These are phyloP conservation scores for Oidiodendron maius DNA, from an alignment of 495 filamentous ascomycete species.

Conservation along the genomic window DNA sequence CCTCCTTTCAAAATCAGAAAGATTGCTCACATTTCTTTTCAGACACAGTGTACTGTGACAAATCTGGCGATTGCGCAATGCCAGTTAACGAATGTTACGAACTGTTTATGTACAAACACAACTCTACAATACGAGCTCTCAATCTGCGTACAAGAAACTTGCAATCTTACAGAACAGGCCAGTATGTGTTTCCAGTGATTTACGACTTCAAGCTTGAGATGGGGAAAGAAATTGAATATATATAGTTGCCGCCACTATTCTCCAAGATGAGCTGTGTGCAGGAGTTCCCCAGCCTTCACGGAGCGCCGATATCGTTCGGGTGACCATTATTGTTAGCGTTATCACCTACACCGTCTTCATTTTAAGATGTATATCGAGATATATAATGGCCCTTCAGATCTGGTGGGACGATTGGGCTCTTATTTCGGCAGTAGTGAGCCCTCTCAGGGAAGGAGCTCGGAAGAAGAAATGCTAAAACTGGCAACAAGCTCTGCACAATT, in stretches of 20 bases:
- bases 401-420: constrained; percentile 15
- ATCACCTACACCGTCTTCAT: constrained; percentile 7
- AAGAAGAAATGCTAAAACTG: background rate
- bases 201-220: background rate
- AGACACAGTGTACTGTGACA: constrained; percentile 2
- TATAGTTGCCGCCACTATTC: constrained; percentile 1
- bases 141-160: background rate
- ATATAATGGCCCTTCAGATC: background rate
- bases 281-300: constrained; percentile 8
- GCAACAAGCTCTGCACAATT: background rate
- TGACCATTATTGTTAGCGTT: background rate
- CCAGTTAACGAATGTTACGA: background rate
- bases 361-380: constrained; percentile 7
- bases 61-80: background rate
- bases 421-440: constrained; percentile 1
- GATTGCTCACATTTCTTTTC: background rate
- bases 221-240: background rate
- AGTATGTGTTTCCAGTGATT: background rate
- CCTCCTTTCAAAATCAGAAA: background rate
- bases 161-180: constrained; percentile 6
- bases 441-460: background rate
- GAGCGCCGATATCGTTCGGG: constrained; percentile 4
- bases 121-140: background rate
- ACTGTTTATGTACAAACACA: background rate
- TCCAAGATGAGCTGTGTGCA: constrained; percentile 7